phyloP scores from a whole-genome alignment of 345 rosid species.

The Populus deltoides region DNA sequence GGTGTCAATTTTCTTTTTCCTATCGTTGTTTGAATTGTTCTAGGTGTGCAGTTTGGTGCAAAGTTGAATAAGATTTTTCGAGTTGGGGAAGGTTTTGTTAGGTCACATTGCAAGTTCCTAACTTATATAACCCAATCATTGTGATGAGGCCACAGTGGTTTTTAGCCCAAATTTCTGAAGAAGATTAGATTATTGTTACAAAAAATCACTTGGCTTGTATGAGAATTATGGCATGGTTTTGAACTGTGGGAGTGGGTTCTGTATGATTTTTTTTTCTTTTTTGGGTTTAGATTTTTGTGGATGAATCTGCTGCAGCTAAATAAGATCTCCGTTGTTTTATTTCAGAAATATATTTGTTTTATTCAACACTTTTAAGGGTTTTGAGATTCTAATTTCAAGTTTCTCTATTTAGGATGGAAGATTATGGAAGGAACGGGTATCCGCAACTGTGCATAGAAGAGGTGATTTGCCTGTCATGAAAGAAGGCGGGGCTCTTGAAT shows the following conservation, averaged over 20 bases:
- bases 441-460: constrained; percentile 57
- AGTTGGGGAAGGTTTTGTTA: background rate
- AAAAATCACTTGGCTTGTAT: background rate
- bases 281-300: background rate
- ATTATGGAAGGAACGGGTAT: constrained; percentile 87
- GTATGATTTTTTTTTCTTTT: background rate
- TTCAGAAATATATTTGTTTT: background rate
- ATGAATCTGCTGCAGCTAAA: background rate
- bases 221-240: background rate
- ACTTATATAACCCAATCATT: background rate
- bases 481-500: constrained; percentile 52
- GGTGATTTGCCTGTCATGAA: constrained; percentile 59
- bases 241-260: background rate
- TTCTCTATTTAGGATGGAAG: constrained; percentile 66
- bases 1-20: background rate
- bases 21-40: background rate
- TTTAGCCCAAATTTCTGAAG: background rate
- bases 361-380: background rate
- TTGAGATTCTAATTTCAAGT: constrained; percentile 7
- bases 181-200: background rate
- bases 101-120: background rate
- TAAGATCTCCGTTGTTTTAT: background rate
- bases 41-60: background rate
- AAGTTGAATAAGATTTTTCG: too few relatives aligned
- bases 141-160: background rate